These are phyloP conservation scores for Leccinum obscurum DNA, from an alignment of 768 basidiomycete species.

Conservation along the genomic window DNA sequence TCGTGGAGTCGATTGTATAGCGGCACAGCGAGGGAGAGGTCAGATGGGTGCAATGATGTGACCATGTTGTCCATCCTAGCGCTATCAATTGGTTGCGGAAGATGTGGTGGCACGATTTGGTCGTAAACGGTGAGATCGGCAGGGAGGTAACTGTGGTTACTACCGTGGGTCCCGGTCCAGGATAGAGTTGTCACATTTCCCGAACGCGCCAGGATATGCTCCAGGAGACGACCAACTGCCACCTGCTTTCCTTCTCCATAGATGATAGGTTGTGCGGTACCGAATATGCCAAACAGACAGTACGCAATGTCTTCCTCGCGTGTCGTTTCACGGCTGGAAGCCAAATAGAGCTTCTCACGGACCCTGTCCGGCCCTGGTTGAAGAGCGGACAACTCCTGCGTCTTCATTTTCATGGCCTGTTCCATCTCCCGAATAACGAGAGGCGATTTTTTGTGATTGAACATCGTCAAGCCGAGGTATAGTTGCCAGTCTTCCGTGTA, in stretches of 20 bases:
- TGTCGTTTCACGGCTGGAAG: neutral
- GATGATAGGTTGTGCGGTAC: neutral
- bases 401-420: neutral
- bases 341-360: neutral
- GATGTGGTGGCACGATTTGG: neutral
- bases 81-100: neutral
- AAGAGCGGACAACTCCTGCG: neutral
- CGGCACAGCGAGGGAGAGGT: neutral
- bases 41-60: neutral
- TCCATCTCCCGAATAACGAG: neutral
- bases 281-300: neutral
- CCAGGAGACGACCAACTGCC: neutral
- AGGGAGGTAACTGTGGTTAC: neutral
- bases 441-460: neutral
- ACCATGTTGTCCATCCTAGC: neutral
- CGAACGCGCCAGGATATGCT: neutral
- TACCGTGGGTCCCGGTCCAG: neutral
- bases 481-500: neutral
- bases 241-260: neutral
- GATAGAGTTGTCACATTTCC: neutral
- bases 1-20: neutral
- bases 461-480: neutral
- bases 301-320: neutral
- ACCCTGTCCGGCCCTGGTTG: neutral
- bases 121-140: neutral